Base-by-base conservation (phyloP, 208 protist species). In the Cochliopodium minus region DNA sequence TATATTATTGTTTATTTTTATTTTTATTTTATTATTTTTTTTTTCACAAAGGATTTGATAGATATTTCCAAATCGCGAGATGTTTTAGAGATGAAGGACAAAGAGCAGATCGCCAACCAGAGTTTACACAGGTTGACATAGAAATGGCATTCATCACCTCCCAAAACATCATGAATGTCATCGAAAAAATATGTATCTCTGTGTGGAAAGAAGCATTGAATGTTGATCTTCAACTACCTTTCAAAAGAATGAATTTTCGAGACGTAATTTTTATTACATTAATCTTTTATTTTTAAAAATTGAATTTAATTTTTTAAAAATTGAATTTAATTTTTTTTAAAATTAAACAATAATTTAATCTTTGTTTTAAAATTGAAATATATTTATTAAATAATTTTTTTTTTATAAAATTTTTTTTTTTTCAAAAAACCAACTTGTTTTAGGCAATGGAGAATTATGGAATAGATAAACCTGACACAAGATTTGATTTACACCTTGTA, bases 41-140 rank as follows among this genome's bases (percentile, higher is more conserved):
- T 42, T 15, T 52, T 15, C 15, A n/a, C n/a, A 15, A 20, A n/a
- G n/a, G n/a, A n/a, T n/a, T 59, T 25, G 33, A 45, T 38, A 50
- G 74, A 40, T 87, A 87, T 59, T 85, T 80, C 53, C 81, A 87
- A 66, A 64, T 86, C 32, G 77, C 72, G 0, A 62, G 76, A 32
- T 83, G 78, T 57, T 81, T 75, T 53, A 65, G 81, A 46, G 81
- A 87, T 50, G 81, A 87, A 45, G 72, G 72, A 42, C 47, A 67
- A 10, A 57, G 81, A 23, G 60, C 66, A 5, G 81, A 87, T 52
- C 61, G 81, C 17, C 81, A 87, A 66, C 76, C 77, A 10, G 81
- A 87, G 50, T 87, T 87, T 56, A 86, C 81, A 22, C 81, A 87
- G 57, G 57, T 79, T 22, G 73, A 76, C 47, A 53, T 80, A 38